Evolutionary conservation across 495 filamentous ascomycete species (phyloP), one percentile per base, ranked within the genome.

Genomic region (Penicillium alfredii): DNA sequence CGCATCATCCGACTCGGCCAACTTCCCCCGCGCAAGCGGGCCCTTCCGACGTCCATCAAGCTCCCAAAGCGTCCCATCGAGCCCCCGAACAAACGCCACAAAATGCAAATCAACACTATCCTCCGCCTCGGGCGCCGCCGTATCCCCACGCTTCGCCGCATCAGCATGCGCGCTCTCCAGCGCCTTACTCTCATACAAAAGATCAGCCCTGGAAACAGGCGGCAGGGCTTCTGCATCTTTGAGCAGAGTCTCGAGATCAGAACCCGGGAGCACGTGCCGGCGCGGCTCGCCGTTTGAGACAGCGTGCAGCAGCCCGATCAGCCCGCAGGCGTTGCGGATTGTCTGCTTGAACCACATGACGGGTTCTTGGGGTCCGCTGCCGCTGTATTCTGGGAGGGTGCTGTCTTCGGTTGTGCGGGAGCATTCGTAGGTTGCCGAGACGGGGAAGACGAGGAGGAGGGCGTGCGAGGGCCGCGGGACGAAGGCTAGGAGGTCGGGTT

Each of bases 341-440:
- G 86, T 94, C 48, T 96, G 88, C 51, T 84, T 82, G 67, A 86
- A 94, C 88, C 88, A 94, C 33, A 88, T 72, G 3, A 85, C 80
- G 0, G 80, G 81, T 36, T 81, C 77, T 0, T 40, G 4, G 32
- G 71, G 56, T 1, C 76, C 77, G 12, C 43, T 55, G 37, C 72
- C 72, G 0, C 52, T 53, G 57, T 80, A 80, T 24, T 71, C 68
- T 9, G 61, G 46, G 19, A 74, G 61, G 3, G 51, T 41, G 21
- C 68, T 59, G 58, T 92, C 82, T 60, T 88, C 85, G 38, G 69
- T 56, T 16, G 68, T 57, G 16, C 84, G 78, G 45, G 72, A 71
- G 30, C 68, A 61, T 62, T 87, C 78, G 69, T 87, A 92, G 22
- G 76, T 65, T 27, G 66, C 58, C n/a, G 74, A 78, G 43, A 88